A percentile compares a stretch with the other conserved stretches of the same genome.
phyloP scores from a whole-genome alignment of 2,329 filamentous ascomycete species.

The Aspergillus uvarum region DNA sequence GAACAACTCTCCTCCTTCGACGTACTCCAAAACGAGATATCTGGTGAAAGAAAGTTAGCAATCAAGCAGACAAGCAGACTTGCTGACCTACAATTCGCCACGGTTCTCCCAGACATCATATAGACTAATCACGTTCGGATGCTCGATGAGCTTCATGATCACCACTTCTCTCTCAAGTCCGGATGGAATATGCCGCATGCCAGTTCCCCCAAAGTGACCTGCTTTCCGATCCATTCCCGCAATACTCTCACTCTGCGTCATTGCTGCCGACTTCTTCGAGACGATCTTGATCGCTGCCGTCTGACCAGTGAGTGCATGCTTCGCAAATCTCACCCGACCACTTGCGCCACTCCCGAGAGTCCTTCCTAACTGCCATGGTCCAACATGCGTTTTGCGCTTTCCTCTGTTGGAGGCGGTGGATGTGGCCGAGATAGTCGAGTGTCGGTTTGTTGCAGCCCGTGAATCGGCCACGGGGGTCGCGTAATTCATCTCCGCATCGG shows the following conservation, averaged over 20 bases:
- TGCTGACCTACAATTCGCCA: conserved; percentile 74
- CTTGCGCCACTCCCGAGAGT: conserved; percentile 88
- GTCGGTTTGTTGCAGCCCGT: conserved; percentile 50
- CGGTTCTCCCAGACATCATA: conserved; percentile 98
- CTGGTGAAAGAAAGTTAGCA: conserved; percentile 50
- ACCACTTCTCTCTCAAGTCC: conserved; percentile 93
- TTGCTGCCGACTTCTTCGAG: conserved; percentile 74
- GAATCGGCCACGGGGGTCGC: conserved; percentile 53
- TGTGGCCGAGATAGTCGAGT: conserved; percentile 55
- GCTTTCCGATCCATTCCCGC: conserved; percentile 75
- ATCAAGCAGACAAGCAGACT: neutral
- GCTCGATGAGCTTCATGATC: conserved; percentile 94
- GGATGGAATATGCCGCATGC: conserved; percentile 73
- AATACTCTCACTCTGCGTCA: conserved; percentile 82
- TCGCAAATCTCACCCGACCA: conserved; percentile 80
- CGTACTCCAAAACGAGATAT: conserved; percentile 91
- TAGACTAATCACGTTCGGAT: conserved; percentile 89
- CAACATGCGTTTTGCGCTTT: conserved; percentile 71
- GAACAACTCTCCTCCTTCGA: conserved; percentile 82
- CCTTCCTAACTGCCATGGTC: conserved; percentile 88
- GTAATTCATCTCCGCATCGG: conserved; percentile 51
- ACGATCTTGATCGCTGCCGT: conserved; percentile 94
- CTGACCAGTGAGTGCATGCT: conserved; percentile 75
- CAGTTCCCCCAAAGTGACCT: conserved; percentile 55
- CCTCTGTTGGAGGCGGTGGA: conserved; percentile 57